Conservation (phyloP, 1,284 basidiomycete genomes). For the Malassezia sp. region DNA sequence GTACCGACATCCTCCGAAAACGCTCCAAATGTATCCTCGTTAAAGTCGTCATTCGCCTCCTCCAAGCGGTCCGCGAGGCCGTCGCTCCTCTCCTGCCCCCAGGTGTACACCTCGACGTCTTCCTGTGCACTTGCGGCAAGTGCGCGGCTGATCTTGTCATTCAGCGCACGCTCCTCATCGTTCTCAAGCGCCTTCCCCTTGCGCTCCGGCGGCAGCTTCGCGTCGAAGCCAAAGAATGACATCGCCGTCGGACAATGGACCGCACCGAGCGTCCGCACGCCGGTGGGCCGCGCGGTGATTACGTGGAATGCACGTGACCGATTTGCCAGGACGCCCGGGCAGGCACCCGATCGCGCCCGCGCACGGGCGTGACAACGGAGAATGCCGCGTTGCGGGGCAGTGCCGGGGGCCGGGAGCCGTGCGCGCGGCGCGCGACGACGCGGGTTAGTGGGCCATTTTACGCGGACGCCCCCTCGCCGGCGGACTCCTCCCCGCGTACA, state of each 20-base stretch:
- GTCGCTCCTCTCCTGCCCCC: conserved; percentile 79
- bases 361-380: no score
- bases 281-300: not conserved
- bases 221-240: conserved; percentile 47
- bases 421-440: no score
- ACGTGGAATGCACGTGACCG: not conserved
- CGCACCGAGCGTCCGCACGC: not conserved
- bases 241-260: conserved; percentile 16
- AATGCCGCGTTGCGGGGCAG: no score
- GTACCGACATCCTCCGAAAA: conserved; percentile 51
- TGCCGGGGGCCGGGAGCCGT: no score
- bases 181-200: conserved; percentile 5
- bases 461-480: no score
- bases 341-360: no score
- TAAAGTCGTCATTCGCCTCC: conserved; percentile 51
- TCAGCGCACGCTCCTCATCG: conserved; percentile 35
- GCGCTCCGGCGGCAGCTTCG: conserved; percentile 32
- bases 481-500: no score
- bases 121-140: conserved; percentile 53
- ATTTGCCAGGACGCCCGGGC: not conserved
- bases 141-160: conserved; percentile 49
- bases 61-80: conserved; percentile 75
- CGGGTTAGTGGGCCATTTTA: no score
- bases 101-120: conserved; percentile 72
- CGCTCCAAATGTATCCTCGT: conserved; percentile 80